Percentiles rank a stretch among this genome's conserved stretches.
Conservation (phyloP, 148 eudicot genomes). For the Rhododendron simsii region DNA sequence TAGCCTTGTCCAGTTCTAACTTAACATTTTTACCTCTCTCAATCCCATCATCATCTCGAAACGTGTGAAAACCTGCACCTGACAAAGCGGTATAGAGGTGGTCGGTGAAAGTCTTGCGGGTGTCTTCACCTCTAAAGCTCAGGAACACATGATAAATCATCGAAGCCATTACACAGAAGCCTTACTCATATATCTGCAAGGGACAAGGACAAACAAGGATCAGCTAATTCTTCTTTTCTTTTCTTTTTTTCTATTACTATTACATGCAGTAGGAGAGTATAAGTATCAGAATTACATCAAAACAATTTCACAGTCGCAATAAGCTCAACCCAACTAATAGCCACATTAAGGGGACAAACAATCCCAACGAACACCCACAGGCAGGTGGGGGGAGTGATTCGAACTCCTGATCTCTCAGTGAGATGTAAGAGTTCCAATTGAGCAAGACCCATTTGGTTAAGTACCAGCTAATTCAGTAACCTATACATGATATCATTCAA, state of each 20-base stretch:
- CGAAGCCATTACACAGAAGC: neutral
- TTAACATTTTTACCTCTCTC: neutral
- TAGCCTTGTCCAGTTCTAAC: too few species aligned
- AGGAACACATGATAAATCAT: neutral
- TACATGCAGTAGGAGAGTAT: neutral
- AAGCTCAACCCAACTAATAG: too few species aligned
- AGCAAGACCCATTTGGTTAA: too few species aligned
- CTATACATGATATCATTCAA: neutral
- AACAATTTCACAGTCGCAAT: too few species aligned
- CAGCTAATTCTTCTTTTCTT: neutral
- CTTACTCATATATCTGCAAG: neutral
- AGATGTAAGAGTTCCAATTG: too few species aligned
- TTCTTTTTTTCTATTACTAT: too few species aligned
- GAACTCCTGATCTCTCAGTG: too few species aligned
- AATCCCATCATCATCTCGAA: neutral
- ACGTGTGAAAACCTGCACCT: neutral
- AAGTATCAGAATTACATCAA: neutral
- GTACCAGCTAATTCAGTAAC: too few species aligned
- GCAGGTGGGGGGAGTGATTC: too few species aligned
- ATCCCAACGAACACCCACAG: too few species aligned
- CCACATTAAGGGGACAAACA: too few species aligned
- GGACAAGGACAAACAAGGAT: neutral
- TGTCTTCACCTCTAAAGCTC: neutral
- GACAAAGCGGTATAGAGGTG: neutral
- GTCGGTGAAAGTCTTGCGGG: neutral